Evolutionary conservation across 2,329 filamentous ascomycete species (phyloP).

Genomic region (Aspergillus glaucus): DNA sequence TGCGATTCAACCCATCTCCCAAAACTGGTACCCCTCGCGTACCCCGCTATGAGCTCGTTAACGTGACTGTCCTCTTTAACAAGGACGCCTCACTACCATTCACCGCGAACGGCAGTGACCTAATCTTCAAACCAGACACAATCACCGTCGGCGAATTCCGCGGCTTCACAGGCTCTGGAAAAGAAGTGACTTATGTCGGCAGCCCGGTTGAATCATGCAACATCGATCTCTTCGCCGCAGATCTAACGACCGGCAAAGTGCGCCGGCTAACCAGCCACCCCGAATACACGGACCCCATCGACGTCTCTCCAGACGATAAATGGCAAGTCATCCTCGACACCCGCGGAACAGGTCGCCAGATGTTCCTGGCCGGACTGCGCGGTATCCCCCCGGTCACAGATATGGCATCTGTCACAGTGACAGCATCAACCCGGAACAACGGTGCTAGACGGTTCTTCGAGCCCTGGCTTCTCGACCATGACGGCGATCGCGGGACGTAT

Average conservation of each 20-base stretch:
- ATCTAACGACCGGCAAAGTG: conserved; percentile 36
- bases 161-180: conserved; percentile 39
- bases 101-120: conserved; percentile 16
- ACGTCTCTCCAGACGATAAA: conserved; percentile 38
- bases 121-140: conserved; percentile 24
- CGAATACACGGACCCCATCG: conserved; percentile 41
- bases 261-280: conserved; percentile 41
- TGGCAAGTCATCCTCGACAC: conserved; percentile 43
- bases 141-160: conserved; percentile 41
- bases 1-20: conserved; percentile 37
- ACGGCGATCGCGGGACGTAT: conserved; percentile 43
- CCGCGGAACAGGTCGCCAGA: conserved; percentile 36
- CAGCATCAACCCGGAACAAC: conserved; percentile 43
- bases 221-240: conserved; percentile 40
- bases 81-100: conserved; percentile 15
- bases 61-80: conserved; percentile 33
- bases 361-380: conserved; percentile 38
- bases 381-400: conserved; percentile 40
- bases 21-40: conserved; percentile 21
- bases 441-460: conserved; percentile 43
- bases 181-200: conserved; percentile 40
- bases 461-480: conserved; percentile 38
- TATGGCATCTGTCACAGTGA: conserved; percentile 25
- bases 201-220: conserved; percentile 38
- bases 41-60: conserved; percentile 36